A percentile compares a stretch with the other conserved stretches of the same genome.
Evolutionary conservation across 495 filamentous ascomycete genomes (phyloP).

Genomic region (Penicillium paradoxum): DNA sequence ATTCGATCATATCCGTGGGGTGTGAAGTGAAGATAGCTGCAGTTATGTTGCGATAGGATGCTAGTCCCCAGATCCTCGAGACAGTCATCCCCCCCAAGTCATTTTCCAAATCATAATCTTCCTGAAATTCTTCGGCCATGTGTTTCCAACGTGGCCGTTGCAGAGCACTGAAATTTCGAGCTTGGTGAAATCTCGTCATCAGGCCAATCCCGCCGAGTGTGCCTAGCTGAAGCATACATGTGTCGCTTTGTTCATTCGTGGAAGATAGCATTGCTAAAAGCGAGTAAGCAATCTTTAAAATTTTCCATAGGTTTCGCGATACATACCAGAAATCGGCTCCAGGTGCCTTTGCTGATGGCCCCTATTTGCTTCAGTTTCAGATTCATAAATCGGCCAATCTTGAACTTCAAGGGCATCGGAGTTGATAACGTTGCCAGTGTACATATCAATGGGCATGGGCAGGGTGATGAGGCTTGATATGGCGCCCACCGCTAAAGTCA

Average conservation of each 20-base stretch:
- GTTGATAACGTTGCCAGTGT: slow-evolving; percentile 8
- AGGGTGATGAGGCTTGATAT: slow-evolving; percentile 23
- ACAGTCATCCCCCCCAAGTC: slow-evolving; percentile 41
- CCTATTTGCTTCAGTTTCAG: neutral
- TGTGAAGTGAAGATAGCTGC: slow-evolving; percentile 44
- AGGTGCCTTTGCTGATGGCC: slow-evolving; percentile 13
- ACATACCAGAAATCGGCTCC: slow-evolving; percentile 34
- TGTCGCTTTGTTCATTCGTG: slow-evolving; percentile 8
- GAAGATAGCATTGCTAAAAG: slow-evolving; percentile 25
- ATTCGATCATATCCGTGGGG: slow-evolving; percentile 51
- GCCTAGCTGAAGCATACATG: slow-evolving; percentile 25
- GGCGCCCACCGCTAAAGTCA: slow-evolving; percentile 22
- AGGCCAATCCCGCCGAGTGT: slow-evolving; percentile 27
- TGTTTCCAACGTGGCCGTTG: slow-evolving; percentile 28
- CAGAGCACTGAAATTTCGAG: neutral
- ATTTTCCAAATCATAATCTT: slow-evolving; percentile 41
- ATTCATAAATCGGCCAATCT: slow-evolving; percentile 21
- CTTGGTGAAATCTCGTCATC: slow-evolving; percentile 5
- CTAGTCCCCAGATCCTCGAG: slow-evolving; percentile 48
- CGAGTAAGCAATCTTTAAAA: neutral
- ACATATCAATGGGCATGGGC: slow-evolving; percentile 14
- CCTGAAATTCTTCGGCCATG: slow-evolving; percentile 28
- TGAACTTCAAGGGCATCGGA: slow-evolving; percentile 4
- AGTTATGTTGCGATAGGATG: slow-evolving; percentile 35
- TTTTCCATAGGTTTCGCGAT: neutral